Conservation (phyloP, 1,284 basidiomycete genomes). For the Leccinum fallax region DNA sequence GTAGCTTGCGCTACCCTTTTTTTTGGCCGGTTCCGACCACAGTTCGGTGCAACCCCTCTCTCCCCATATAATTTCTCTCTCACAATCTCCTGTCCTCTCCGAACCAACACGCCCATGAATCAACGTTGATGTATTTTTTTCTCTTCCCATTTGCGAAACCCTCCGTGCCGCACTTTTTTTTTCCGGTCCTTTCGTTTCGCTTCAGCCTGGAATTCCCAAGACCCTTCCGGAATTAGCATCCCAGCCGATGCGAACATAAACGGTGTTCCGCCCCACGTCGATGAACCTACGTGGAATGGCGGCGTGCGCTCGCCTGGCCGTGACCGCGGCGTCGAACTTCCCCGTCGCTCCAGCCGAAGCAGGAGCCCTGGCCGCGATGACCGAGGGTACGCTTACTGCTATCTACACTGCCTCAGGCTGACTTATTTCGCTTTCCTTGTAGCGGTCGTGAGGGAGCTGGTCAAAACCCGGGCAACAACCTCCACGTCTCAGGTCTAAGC, state of each 20-base stretch:
- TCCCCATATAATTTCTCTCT: constrained; percentile 9
- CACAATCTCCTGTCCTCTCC: constrained; percentile 25
- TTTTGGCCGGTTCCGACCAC: constrained; percentile 10
- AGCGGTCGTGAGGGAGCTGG: constrained; percentile 41
- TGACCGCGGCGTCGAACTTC: constrained; percentile 47
- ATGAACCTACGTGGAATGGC: constrained; percentile 48
- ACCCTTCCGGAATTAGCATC: constrained; percentile 70
- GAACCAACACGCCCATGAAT: constrained; percentile 34
- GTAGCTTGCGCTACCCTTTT: constrained; percentile 16
- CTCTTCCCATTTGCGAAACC: constrained; percentile 23
- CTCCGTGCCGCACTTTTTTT: constrained; percentile 13
- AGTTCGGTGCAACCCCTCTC: constrained; percentile 7
- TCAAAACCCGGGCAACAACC: constrained; percentile 92
- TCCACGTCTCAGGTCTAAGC: constrained; percentile 91
- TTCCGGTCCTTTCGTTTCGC: constrained; percentile 1
- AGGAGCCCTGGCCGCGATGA: constrained; percentile 61
- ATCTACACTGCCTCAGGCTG: constrained; percentile 1
- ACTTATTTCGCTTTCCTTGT: not conserved
- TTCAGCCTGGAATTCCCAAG: constrained; percentile 79
- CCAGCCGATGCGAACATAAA: constrained; percentile 59
- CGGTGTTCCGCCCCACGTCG: constrained; percentile 41
- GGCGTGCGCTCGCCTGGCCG: constrained; percentile 51
- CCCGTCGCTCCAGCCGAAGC: constrained; percentile 69
- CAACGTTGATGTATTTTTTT: constrained; percentile 36
- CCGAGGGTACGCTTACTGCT: constrained; percentile 49